phyloP scores from a whole-genome alignment of 2,329 filamentous ascomycete genomes.

The Neoscytalidium dimidiatum region DNA sequence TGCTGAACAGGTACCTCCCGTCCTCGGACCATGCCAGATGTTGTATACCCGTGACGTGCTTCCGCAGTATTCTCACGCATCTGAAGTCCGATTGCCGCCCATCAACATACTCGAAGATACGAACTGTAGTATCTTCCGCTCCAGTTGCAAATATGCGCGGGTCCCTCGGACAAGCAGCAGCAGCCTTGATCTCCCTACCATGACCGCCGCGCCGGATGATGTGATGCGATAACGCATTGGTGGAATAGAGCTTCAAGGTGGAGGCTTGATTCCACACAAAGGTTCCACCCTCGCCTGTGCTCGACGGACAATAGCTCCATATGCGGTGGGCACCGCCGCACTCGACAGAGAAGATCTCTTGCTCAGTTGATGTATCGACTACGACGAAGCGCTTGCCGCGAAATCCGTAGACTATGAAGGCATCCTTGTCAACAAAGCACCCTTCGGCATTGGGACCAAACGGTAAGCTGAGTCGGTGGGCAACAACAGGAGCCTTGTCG shows the following conservation, averaged over 20 bases:
- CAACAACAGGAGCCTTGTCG: constrained; percentile 38
- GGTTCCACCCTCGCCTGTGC: constrained; percentile 43
- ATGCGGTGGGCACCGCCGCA: constrained; percentile 84
- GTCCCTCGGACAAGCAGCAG: constrained; percentile 47
- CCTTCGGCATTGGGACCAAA: constrained; percentile 78
- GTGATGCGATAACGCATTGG: constrained; percentile 43
- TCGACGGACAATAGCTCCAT: constrained; percentile 60
- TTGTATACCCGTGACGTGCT: constrained; percentile 83
- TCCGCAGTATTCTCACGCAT: constrained; percentile 68
- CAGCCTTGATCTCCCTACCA: constrained; percentile 79
- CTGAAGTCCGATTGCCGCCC: constrained; percentile 22
- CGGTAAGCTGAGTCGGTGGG: constrained; percentile 69
- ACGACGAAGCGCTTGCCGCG: constrained; percentile 76
- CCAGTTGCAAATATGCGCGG: constrained; percentile 62
- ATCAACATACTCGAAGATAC: constrained; percentile 62
- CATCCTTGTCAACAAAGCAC: constrained; percentile 59
- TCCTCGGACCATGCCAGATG: constrained; percentile 71
- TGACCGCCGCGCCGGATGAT: constrained; percentile 71
- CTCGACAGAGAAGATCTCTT: constrained; percentile 70
- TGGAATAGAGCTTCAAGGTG: constrained; percentile 49
- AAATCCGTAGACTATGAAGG: constrained; percentile 79
- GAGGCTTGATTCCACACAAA: constrained; percentile 78
- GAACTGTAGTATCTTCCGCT: constrained; percentile 72
- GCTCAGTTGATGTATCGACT: constrained; percentile 73
- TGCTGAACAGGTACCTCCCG: constrained; percentile 75